Evolutionary conservation across 2,329 filamentous ascomycete genomes (phyloP), one percentile per base, ranked within the genome.

Genomic region (Phialocephala sp.): DNA sequence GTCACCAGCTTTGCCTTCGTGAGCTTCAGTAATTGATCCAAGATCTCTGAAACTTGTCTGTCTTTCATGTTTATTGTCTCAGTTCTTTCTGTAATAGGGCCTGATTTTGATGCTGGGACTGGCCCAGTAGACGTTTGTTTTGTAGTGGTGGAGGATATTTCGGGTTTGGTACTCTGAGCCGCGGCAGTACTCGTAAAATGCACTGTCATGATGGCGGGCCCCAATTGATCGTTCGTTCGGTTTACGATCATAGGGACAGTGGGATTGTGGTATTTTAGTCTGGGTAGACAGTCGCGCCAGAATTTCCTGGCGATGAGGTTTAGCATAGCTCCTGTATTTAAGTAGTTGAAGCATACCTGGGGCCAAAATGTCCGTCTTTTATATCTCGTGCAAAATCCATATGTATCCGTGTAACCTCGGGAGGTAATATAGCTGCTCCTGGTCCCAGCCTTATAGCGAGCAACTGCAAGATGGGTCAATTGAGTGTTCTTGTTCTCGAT

Each of bases 221-320:
- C 82, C 4, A 81, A 77, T 71, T 87, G 83, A 54, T 89, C 80
- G 43, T 77, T 73, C 69, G 86, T 89, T 66, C 91, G 90, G 78
- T 90, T 89, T 73, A 97, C 87, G 66, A 91, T 89, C 85, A 98
- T 96, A 52, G 90, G 87, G 55, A 97, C 79, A 14, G 88, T 81
- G 0, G 95, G 95, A 78, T 99, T 99, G 84, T 97, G 91, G 82
- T 89, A 99, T 84, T 99, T 97, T 71, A 99, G 84, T 64, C 92
- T 88, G 24, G 92, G 92, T 57, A 98, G 88, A 76, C 89, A 90
- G 67, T 89, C 83, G 69, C 86, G 88, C 92, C 93, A 97, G 85
- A 99, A 97, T 81, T 92, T 92, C 75, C 94, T 97, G 70, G 73
- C 73, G 45, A 22, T 9, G 20, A 35, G 39, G n/a, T 22, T 68